These are phyloP conservation scores for Phytophthora pisi DNA, from an alignment of 352 stramenopile species.

Conservation along the genomic window DNA sequence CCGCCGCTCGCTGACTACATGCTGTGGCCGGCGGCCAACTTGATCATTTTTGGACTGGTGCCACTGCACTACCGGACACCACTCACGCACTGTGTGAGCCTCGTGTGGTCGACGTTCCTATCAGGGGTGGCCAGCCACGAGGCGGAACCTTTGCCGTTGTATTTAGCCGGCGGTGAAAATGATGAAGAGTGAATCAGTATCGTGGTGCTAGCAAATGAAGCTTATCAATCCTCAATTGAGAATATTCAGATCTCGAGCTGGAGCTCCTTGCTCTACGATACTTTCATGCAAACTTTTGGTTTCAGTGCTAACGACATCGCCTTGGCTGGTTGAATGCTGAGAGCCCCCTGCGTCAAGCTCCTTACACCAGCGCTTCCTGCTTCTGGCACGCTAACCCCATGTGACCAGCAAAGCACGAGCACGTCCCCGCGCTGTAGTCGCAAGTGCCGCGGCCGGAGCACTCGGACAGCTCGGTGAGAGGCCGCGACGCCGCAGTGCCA, in stretches of 20 bases:
- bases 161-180: neutral
- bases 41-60: slow-evolving; percentile 47
- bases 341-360: neutral
- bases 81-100: slow-evolving; percentile 34
- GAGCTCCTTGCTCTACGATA: neutral
- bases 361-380: slow-evolving; percentile 40
- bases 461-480: slow-evolving; percentile 53
- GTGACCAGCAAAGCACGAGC: slow-evolving; percentile 72
- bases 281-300: neutral
- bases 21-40: slow-evolving; percentile 54
- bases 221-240: too few relatives aligned
- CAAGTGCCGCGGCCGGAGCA: slow-evolving; percentile 70
- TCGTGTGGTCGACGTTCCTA: slow-evolving; percentile 39
- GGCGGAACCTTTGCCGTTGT: slow-evolving; percentile 4
- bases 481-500: slow-evolving; percentile 1
- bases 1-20: slow-evolving; percentile 46
- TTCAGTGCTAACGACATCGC: neutral
- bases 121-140: slow-evolving; percentile 25
- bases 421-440: slow-evolving; percentile 55
- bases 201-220: too few relatives aligned
- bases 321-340: neutral
- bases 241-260: too few relatives aligned
- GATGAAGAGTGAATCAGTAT: neutral
- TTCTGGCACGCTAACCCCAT: slow-evolving; percentile 83
- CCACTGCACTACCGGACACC: slow-evolving; percentile 42